phyloP scores from a whole-genome alignment of 2,329 filamentous ascomycete genomes.

The Neonectria sp. region DNA sequence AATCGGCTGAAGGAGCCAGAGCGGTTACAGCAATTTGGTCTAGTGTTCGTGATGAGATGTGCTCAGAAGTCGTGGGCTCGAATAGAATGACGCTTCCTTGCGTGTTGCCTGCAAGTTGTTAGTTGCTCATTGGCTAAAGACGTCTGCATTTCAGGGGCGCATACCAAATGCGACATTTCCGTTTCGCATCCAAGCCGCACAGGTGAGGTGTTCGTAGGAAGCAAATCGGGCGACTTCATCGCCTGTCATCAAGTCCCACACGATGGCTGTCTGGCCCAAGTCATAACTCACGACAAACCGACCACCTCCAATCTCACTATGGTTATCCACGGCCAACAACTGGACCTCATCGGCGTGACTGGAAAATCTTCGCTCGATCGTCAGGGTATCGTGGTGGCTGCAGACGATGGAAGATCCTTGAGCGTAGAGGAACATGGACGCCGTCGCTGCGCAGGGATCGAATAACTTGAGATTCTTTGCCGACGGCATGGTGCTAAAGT shows the following conservation, averaged over 20 bases:
- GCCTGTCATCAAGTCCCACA: slow-evolving; percentile 96
- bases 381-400: slow-evolving; percentile 92
- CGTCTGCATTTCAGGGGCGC: slow-evolving; percentile 46
- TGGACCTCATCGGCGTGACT: slow-evolving; percentile 87
- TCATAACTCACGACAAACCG: slow-evolving; percentile 95
- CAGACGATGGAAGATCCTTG: slow-evolving; percentile 87
- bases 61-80: slow-evolving; percentile 92
- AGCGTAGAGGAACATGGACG: slow-evolving; percentile 90
- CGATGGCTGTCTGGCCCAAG: slow-evolving; percentile 89
- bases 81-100: slow-evolving; percentile 96
- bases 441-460: slow-evolving; percentile 91
- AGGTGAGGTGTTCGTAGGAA: slow-evolving; percentile 88
- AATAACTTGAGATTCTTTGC: slow-evolving; percentile 72
- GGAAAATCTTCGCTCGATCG: slow-evolving; percentile 88
- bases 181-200: slow-evolving; percentile 96
- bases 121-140: slow-evolving; percentile 31
- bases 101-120: slow-evolving; percentile 77
- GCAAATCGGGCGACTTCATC: slow-evolving; percentile 93
- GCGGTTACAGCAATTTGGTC: slow-evolving; percentile 95
- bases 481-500: slow-evolving; percentile 67
- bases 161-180: slow-evolving; percentile 97
- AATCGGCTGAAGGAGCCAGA: slow-evolving; percentile 89
- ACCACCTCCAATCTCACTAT: slow-evolving; percentile 88
- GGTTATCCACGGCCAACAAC: slow-evolving; percentile 90
- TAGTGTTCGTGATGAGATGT: slow-evolving; percentile 91